phyloP scores from a whole-genome alignment of 768 basidiomycete species.

The Austroboletus eburneus region DNA sequence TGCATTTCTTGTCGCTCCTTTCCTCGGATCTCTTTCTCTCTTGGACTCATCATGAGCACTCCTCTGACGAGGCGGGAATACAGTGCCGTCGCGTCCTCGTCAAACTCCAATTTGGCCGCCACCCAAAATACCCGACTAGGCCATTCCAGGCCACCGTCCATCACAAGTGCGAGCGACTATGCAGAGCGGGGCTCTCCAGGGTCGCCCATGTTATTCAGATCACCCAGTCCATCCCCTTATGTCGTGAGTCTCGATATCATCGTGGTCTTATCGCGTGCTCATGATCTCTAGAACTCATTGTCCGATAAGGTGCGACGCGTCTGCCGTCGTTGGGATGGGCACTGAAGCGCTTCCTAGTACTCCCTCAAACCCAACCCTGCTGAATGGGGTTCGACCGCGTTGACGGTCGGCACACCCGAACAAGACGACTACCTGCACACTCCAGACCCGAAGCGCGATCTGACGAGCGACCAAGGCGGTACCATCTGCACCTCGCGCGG shows the following conservation, averaged over 20 bases:
- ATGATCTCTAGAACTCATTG: conserved; percentile 23
- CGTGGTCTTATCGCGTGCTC: background rate
- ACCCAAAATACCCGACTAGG: conserved; percentile 13
- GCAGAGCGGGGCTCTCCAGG: conserved; percentile 14
- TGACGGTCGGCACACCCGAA: conserved; percentile 45
- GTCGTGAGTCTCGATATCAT: conserved; percentile 13
- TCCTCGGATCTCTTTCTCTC: background rate
- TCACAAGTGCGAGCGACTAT: conserved; percentile 14
- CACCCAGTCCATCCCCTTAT: conserved; percentile 27
- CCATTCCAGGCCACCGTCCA: conserved; percentile 18
- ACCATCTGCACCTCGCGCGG: conserved; percentile 60
- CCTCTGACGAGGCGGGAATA: conserved; percentile 25
- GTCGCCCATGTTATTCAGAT: conserved; percentile 13
- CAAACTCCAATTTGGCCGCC: conserved; percentile 18
- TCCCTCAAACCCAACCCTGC: conserved; percentile 41
- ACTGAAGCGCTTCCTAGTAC: conserved; percentile 27
- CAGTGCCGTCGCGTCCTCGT: conserved; percentile 24
- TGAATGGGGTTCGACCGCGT: conserved; percentile 44
- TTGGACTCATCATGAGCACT: conserved; percentile 22
- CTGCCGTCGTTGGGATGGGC: background rate
- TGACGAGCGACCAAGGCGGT: conserved; percentile 52
- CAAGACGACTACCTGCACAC: conserved; percentile 63
- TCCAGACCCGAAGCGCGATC: conserved; percentile 53
- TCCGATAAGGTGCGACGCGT: conserved; percentile 20
- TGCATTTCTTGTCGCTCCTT: background rate